These are phyloP conservation scores for Fagus sylvatica DNA, from an alignment of 306 rosid species.

Conservation along the genomic window DNA sequence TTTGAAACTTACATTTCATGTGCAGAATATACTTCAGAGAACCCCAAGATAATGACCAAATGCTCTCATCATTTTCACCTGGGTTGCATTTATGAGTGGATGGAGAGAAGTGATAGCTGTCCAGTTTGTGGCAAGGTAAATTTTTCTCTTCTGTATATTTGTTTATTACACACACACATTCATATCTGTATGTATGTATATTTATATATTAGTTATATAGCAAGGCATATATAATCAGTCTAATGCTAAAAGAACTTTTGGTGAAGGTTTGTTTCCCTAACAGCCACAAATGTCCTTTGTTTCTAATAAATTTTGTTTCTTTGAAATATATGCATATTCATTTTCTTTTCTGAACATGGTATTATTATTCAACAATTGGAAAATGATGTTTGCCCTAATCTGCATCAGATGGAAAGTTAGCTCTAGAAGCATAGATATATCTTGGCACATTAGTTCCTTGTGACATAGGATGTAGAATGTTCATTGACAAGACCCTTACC, in stretches of 20 bases:
- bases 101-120: conserved; percentile 99
- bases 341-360: neutral
- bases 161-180: neutral
- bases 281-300: neutral
- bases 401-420: neutral
- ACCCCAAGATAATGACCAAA: conserved; percentile 91
- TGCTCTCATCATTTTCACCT: conserved; percentile 98
- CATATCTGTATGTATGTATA: neutral
- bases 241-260: neutral
- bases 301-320: neutral
- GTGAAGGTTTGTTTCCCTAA: neutral
- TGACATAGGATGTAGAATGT: neutral
- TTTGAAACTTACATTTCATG: conserved; percentile 11
- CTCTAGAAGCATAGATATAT: neutral
- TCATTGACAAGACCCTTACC: neutral
- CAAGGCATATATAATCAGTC: neutral
- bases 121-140: conserved; percentile 99
- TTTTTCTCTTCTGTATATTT: conserved; percentile 13
- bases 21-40: conserved; percentile 85
- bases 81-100: conserved; percentile 99
- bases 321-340: neutral
- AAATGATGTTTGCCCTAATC: neutral
- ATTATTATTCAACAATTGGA: neutral
- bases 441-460: neutral
- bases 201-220: neutral